These are phyloP conservation scores for Gamarada debralockiae DNA, from an alignment of 495 filamentous ascomycete species.

Conservation along the genomic window DNA sequence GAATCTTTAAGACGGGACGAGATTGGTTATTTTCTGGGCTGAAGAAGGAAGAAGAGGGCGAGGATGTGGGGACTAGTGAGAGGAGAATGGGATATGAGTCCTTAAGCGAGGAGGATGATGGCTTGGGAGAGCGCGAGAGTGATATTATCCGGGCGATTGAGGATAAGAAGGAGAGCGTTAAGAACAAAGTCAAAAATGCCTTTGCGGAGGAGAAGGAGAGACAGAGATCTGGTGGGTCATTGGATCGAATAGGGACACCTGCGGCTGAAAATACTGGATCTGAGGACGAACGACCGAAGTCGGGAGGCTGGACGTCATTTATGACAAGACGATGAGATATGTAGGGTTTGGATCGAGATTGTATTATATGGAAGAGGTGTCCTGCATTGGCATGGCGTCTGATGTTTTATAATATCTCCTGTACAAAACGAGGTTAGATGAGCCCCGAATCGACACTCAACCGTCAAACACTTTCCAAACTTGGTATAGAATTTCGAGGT, in stretches of 20 bases:
- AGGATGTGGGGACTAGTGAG: conserved; percentile 27
- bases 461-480: neutral
- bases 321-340: conserved; percentile 18
- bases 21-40: conserved; percentile 37
- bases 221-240: conserved; percentile 41
- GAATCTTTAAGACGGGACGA: conserved; percentile 32
- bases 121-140: conserved; percentile 31
- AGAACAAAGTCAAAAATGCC: conserved; percentile 40
- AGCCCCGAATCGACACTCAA: conserved; percentile 1
- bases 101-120: conserved; percentile 34
- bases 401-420: neutral
- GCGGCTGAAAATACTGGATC: neutral
- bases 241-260: conserved; percentile 38
- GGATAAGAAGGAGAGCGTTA: conserved; percentile 23
- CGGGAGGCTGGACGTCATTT: conserved; percentile 22
- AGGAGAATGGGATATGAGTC: conserved; percentile 32
- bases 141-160: conserved; percentile 35
- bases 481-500: no score
- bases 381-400: conserved; percentile 23
- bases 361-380: conserved; percentile 23
- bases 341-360: conserved; percentile 14
- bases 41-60: conserved; percentile 42
- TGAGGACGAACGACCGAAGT: conserved; percentile 15
- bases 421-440: neutral
- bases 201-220: conserved; percentile 46